These are phyloP conservation scores for Diaporthe caulivora DNA, from an alignment of 2,329 filamentous ascomycete species.

Conservation along the genomic window DNA sequence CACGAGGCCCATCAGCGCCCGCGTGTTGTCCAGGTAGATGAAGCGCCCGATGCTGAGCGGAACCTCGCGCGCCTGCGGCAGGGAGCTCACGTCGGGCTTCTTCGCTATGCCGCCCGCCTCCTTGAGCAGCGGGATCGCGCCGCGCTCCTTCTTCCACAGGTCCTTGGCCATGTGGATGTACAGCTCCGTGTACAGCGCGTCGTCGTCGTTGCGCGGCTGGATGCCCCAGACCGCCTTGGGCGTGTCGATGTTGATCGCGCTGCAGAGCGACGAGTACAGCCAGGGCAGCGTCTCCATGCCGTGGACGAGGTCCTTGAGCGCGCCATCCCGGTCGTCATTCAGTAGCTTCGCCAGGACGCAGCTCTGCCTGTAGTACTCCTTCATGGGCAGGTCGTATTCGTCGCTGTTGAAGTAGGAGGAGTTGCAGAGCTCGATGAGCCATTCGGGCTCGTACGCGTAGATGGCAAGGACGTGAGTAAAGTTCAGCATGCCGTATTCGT, in stretches of 20 bases:
- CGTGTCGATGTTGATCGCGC: conserved; percentile 81
- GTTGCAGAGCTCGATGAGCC: conserved; percentile 78
- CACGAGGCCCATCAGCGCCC: conserved; percentile 76
- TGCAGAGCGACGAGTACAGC: conserved; percentile 85
- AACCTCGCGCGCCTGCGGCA: conserved; percentile 53
- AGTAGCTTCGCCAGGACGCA: conserved; percentile 82
- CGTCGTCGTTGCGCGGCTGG: conserved; percentile 72
- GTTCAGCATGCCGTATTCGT: conserved; percentile 87
- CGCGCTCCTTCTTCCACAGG: conserved; percentile 84
- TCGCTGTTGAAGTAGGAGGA: conserved; percentile 55
- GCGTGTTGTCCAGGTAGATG: conserved; percentile 82
- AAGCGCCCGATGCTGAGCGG: conserved; percentile 75
- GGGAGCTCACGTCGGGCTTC: conserved; percentile 55
- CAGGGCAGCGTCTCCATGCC: conserved; percentile 85
- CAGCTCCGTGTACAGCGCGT: conserved; percentile 79
- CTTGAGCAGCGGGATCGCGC: conserved; percentile 73
- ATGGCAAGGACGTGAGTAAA: conserved; percentile 87
- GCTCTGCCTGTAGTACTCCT: conserved; percentile 80
- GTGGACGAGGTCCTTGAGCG: conserved; percentile 72
- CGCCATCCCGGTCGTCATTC: conserved; percentile 73
- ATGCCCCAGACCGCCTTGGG: conserved; percentile 88
- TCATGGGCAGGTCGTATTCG: conserved; percentile 49
- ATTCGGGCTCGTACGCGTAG: conserved; percentile 81
- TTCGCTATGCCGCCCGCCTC: conserved; percentile 72
- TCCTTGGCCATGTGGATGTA: conserved; percentile 84